These are phyloP conservation scores for Phytophthora constricta DNA, from an alignment of 352 stramenopile genomes.

Conservation along the genomic window DNA sequence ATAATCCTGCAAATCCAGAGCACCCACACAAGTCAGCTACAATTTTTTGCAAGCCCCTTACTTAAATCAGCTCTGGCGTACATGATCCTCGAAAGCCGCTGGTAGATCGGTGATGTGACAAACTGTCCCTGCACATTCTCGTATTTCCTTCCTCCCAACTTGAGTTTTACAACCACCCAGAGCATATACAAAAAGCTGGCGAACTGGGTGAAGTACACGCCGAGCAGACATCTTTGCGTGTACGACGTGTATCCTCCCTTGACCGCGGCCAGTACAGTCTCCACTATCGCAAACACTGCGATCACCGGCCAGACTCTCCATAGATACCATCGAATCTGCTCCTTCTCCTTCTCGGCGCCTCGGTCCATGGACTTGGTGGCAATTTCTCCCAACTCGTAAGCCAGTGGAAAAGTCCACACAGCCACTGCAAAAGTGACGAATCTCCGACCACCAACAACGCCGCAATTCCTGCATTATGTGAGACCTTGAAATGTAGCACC, in stretches of 20 bases:
- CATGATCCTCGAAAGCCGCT: slow-evolving; percentile 73
- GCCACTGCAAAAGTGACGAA: slow-evolving; percentile 49
- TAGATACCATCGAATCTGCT: slow-evolving; percentile 45
- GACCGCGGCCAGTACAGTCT: slow-evolving; percentile 37
- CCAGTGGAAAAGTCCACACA: slow-evolving; percentile 52
- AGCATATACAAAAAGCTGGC: slow-evolving; percentile 58
- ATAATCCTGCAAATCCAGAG: slow-evolving; percentile 51
- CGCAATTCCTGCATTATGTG: slow-evolving; percentile 34
- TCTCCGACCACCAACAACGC: slow-evolving; percentile 44
- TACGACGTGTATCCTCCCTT: slow-evolving; percentile 53
- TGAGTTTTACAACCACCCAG: slow-evolving; percentile 46
- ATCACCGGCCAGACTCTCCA: slow-evolving; percentile 42
- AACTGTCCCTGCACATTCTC: slow-evolving; percentile 72
- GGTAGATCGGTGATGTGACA: slow-evolving; percentile 69
- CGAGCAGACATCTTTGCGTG: slow-evolving; percentile 46
- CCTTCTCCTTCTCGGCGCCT: slow-evolving; percentile 47
- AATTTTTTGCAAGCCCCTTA: too few species aligned
- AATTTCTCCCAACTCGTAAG: slow-evolving; percentile 51
- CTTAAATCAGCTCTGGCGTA: slow-evolving; percentile 16
- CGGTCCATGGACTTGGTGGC: slow-evolving; percentile 56
- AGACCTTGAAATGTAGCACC: slow-evolving; percentile 49
- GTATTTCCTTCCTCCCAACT: slow-evolving; percentile 58
- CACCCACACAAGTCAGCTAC: too few species aligned
- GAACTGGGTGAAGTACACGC: slow-evolving; percentile 54
- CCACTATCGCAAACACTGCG: slow-evolving; percentile 31